Conservation (phyloP, 768 basidiomycete species). For the Aureoboletus auriporus region DNA sequence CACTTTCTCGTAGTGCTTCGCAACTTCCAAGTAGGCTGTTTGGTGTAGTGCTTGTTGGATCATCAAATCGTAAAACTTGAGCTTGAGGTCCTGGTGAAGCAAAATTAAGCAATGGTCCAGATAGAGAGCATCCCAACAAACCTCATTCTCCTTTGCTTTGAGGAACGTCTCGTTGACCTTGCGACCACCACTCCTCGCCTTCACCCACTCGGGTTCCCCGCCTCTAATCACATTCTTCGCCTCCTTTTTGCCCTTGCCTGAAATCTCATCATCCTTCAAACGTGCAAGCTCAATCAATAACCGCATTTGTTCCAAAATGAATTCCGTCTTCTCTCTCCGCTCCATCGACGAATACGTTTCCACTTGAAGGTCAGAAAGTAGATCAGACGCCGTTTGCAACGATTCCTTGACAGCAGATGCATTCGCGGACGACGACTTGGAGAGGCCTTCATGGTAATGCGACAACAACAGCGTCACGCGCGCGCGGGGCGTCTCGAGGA, state of each 20-base stretch:
- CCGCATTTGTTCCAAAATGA: slow-evolving; percentile 97
- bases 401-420: slow-evolving; percentile 52
- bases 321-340: slow-evolving; percentile 95
- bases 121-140: slow-evolving; percentile 31
- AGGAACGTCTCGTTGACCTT: slow-evolving; percentile 94
- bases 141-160: slow-evolving; percentile 86
- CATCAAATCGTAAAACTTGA: slow-evolving; percentile 95
- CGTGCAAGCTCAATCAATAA: slow-evolving; percentile 74
- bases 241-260: slow-evolving; percentile 48
- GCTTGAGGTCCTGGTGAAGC: slow-evolving; percentile 78
- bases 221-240: slow-evolving; percentile 56
- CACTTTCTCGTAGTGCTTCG: slow-evolving; percentile 93
- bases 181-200: slow-evolving; percentile 85
- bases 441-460: slow-evolving; percentile 75
- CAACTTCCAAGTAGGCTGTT: slow-evolving; percentile 85
- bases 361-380: slow-evolving; percentile 92
- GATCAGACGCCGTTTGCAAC: slow-evolving; percentile 82
- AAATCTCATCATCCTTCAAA: slow-evolving; percentile 64
- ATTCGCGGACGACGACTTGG: slow-evolving; percentile 40
- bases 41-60: slow-evolving; percentile 89
- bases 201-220: slow-evolving; percentile 89
- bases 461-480: slow-evolving; percentile 88
- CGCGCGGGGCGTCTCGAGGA: slow-evolving; percentile 93
- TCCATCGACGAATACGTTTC: slow-evolving; percentile 99
- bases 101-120: neutral